phyloP scores from a whole-genome alignment of 129 eudicot genomes.

The Apium graveolens region DNA sequence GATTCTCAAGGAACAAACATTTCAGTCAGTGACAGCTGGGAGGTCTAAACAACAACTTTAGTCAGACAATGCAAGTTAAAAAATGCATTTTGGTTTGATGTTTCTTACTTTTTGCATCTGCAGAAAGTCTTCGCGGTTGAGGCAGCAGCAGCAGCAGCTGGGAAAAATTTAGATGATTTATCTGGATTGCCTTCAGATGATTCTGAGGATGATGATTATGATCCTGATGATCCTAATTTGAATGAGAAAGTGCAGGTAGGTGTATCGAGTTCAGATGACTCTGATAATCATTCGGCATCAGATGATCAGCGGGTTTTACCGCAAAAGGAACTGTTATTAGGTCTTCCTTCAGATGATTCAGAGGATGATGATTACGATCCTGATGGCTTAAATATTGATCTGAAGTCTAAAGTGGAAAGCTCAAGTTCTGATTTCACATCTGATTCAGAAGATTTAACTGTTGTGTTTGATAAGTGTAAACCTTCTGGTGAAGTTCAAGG shows the following conservation, averaged over 20 bases:
- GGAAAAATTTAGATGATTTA: conserved; percentile 39
- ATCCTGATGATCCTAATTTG: conserved; percentile 56
- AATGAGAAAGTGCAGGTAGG: conserved; percentile 39
- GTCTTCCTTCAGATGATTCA: conserved; percentile 84
- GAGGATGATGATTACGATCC: conserved; percentile 92
- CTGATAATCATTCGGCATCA: conserved; percentile 61
- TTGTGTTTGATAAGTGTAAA: conserved; percentile 27
- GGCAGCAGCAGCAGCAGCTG: conserved; percentile 50
- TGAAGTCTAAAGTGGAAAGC: conserved; percentile 38
- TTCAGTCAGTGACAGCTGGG: conserved; percentile 67
- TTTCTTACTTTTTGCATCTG: conserved; percentile 28
- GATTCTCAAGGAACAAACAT: conserved; percentile 56
- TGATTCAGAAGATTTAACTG: conserved; percentile 65
- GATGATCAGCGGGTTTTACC: conserved; percentile 45
- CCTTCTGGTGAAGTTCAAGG: conserved; percentile 27
- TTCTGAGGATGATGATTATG: conserved; percentile 85
- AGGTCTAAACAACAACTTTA: conserved; percentile 37
- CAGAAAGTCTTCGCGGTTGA: conserved; percentile 87
- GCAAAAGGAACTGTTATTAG: conserved; percentile 34
- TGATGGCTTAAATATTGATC: conserved; percentile 32
- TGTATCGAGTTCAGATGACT: conserved; percentile 67
- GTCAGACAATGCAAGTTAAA: not conserved
- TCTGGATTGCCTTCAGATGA: conserved; percentile 79
- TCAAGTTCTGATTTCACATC: conserved; percentile 85
- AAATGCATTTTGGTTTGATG: not conserved